phyloP scores from a whole-genome alignment of 352 stramenopile species.

The Pseudoperonospora humuli region DNA sequence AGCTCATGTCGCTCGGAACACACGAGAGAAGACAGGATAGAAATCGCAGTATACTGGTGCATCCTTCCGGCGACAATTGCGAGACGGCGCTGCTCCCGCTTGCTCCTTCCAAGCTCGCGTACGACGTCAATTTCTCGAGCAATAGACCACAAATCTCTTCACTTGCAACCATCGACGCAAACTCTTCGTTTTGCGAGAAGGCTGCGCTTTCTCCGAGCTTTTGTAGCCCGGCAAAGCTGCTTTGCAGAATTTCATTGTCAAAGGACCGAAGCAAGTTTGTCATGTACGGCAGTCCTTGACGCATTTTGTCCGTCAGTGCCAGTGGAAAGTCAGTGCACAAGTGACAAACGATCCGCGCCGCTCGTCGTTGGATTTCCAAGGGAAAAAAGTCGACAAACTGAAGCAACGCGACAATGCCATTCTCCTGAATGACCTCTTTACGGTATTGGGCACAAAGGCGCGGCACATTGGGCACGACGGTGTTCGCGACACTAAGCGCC shows the following conservation, averaged over 20 bases:
- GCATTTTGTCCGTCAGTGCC: conserved; percentile 22
- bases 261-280: conserved; percentile 37
- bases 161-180: conserved; percentile 36
- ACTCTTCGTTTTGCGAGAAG: conserved; percentile 26
- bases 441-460: conserved; percentile 30
- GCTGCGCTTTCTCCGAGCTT: conserved; percentile 38
- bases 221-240: conserved; percentile 40
- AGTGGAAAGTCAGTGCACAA: conserved; percentile 40
- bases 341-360: conserved; percentile 41
- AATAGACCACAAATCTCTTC: conserved; percentile 34
- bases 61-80: conserved; percentile 20
- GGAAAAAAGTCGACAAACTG: conserved; percentile 82
- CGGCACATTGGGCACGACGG: background rate
- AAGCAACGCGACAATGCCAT: conserved; percentile 57
- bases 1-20: conserved; percentile 14
- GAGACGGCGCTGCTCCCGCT: background rate
- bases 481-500: background rate
- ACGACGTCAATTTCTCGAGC: conserved; percentile 25
- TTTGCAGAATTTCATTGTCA: conserved; percentile 49
- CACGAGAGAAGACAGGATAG: conserved; percentile 31
- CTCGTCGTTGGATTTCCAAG: conserved; percentile 60
- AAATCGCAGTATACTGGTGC: conserved; percentile 41
- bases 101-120: conserved; percentile 10
- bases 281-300: conserved; percentile 37
- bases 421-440: conserved; percentile 39